Conservation (phyloP, 495 filamentous ascomycete genomes). For the Xylaria flabelliformis region DNA sequence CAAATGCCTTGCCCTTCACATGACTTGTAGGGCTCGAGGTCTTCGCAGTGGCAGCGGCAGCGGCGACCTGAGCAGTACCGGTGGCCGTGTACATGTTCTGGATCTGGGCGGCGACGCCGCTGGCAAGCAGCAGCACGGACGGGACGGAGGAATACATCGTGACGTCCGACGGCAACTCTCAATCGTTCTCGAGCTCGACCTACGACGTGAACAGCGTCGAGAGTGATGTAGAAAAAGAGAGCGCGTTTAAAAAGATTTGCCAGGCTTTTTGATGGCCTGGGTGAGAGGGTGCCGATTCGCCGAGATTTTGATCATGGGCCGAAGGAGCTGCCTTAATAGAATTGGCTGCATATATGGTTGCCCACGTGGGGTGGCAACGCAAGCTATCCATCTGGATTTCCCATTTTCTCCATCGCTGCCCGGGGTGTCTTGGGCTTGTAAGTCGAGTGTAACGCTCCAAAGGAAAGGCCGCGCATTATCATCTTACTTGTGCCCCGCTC, state of each 20-base stretch:
- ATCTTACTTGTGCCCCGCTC: constrained; percentile 2
- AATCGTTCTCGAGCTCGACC: constrained; percentile 15
- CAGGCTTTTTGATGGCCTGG: background rate
- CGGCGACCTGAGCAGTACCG: constrained; percentile 38
- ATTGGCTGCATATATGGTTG: background rate
- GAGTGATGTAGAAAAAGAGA: background rate
- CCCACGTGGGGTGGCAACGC: background rate
- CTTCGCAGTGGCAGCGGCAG: constrained; percentile 44
- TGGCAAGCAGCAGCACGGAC: constrained; percentile 27
- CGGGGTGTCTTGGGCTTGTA: background rate
- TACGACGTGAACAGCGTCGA: constrained; percentile 15
- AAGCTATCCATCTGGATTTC: too few species aligned
- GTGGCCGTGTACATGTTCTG: constrained; percentile 41
- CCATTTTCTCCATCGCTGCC: background rate
- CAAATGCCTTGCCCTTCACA: constrained; percentile 69
- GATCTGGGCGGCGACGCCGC: constrained; percentile 32
- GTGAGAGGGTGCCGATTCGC: constrained; percentile 6
- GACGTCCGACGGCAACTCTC: constrained; percentile 3
- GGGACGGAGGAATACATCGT: constrained; percentile 35
- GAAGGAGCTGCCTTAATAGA: constrained; percentile 13
- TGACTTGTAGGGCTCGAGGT: constrained; percentile 61
- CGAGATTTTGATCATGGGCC: constrained; percentile 1
- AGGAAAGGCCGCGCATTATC: background rate
- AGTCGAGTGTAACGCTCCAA: background rate
- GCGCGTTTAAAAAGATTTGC: background rate